A percentile compares a stretch with the other conserved stretches of the same genome.
phyloP scores from a whole-genome alignment of 306 rosid species.

The Quercus variabilis region DNA sequence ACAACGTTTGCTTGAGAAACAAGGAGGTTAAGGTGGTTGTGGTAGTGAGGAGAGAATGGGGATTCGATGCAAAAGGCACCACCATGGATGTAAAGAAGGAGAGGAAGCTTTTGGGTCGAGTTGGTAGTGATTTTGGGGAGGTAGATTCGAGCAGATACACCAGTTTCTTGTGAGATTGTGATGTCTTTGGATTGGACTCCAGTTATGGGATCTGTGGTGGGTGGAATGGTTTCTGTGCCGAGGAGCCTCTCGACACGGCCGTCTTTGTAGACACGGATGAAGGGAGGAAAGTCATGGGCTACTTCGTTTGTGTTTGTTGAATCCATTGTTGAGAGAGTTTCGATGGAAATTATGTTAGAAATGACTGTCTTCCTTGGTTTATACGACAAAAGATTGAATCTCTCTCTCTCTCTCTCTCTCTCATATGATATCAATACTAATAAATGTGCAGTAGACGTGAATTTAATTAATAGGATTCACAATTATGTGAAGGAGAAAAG shows the following conservation, averaged over 20 bases:
- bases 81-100: constrained; percentile 65
- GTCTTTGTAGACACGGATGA: constrained; percentile 51
- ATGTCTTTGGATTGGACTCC: constrained; percentile 55
- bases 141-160: constrained; percentile 46
- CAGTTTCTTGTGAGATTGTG: constrained; percentile 37
- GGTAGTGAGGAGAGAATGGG: constrained; percentile 39
- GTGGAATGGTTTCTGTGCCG: constrained; percentile 34
- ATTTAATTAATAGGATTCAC: fast-evolving
- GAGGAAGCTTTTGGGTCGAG: constrained; percentile 33
- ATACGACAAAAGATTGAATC: not conserved
- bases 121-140: constrained; percentile 34
- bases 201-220: constrained; percentile 36
- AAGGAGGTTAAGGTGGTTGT: constrained; percentile 32
- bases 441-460: too few species aligned
- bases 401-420: too few species aligned
- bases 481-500: fast-evolving
- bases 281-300: constrained; percentile 29
- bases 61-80: constrained; percentile 53
- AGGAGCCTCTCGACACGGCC: constrained; percentile 48
- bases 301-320: constrained; percentile 7
- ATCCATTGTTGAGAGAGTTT: constrained; percentile 5
- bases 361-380: not conserved
- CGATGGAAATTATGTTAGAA: not conserved
- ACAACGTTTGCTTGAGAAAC: constrained; percentile 36
- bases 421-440: too few species aligned